A percentile compares a stretch with the other conserved stretches of the same genome.
Conservation (phyloP, 2,329 filamentous ascomycete genomes). For the Alternaria sp. region DNA sequence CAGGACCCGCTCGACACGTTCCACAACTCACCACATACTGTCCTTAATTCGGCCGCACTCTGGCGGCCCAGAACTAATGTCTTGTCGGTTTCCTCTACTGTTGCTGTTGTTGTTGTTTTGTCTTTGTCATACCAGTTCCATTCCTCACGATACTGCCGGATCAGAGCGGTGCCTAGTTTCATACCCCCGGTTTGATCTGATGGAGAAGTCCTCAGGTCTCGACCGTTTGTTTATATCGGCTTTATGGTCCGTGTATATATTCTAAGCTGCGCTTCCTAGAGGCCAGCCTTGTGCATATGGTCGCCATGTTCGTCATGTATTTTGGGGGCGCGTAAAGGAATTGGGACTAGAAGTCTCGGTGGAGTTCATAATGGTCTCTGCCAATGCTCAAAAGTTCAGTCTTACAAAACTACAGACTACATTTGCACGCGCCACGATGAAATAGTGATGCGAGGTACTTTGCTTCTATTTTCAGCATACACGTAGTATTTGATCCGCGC, state of each 20-base stretch:
- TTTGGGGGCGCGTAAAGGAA: slow-evolving; percentile 1
- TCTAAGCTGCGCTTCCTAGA: slow-evolving; percentile 6
- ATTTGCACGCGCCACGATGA: not conserved
- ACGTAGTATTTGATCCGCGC: not conserved
- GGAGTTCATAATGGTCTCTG: slow-evolving; percentile 14
- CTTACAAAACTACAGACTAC: not conserved
- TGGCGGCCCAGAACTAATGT: slow-evolving; percentile 34
- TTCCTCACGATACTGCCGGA: slow-evolving; percentile 26
- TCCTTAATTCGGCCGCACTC: slow-evolving; percentile 27
- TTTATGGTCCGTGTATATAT: slow-evolving; percentile 27
- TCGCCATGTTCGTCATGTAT: slow-evolving; percentile 29
- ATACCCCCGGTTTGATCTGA: slow-evolving; percentile 23
- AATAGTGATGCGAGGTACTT: not conserved
- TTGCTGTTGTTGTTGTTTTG: slow-evolving; percentile 7
- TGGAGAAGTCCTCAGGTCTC: slow-evolving; percentile 12
- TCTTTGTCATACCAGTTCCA: not conserved
- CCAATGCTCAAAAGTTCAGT: slow-evolving; percentile 24
- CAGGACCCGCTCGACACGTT: slow-evolving; percentile 17
- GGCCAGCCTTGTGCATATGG: slow-evolving; percentile 26
- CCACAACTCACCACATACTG: slow-evolving; percentile 28
- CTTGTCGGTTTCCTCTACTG: slow-evolving; percentile 19
- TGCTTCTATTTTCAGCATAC: not conserved
- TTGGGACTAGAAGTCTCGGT: slow-evolving; percentile 12
- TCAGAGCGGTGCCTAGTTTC: slow-evolving; percentile 24
- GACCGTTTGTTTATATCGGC: slow-evolving; percentile 18